Evolutionary conservation across 768 basidiomycete genomes (phyloP).

Genomic region (Amanita rubescens): DNA sequence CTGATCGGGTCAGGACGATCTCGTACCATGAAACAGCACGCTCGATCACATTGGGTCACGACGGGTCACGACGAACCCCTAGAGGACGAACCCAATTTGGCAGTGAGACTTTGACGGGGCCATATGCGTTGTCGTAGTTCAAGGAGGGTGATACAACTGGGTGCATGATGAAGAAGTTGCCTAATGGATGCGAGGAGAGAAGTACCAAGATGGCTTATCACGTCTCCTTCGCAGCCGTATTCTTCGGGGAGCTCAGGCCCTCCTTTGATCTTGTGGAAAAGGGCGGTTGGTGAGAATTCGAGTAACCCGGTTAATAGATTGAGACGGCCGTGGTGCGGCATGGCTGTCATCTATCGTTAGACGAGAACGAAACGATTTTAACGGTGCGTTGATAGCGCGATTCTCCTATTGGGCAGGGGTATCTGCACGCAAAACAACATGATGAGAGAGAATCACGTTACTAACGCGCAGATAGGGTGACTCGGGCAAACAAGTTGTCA

Average conservation of each 20-base stretch:
- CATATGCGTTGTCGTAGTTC: constrained; percentile 39
- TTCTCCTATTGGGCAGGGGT: constrained; percentile 59
- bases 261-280: constrained; percentile 87
- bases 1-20: too few species aligned
- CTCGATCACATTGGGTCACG: too few species aligned
- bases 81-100: too few species aligned
- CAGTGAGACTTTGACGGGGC: constrained; percentile 62
- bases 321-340: constrained; percentile 85
- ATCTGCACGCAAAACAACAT: constrained; percentile 44
- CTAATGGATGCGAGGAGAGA: constrained; percentile 15
- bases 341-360: constrained; percentile 30
- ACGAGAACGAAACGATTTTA: neutral
- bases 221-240: constrained; percentile 70
- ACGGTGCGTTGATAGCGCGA: constrained; percentile 61
- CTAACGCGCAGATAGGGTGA: too few species aligned
- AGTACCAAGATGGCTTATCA: constrained; percentile 71
- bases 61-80: too few species aligned
- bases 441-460: too few species aligned
- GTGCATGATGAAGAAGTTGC: neutral
- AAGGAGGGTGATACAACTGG: constrained; percentile 61
- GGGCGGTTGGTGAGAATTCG: constrained; percentile 51
- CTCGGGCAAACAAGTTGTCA: too few species aligned
- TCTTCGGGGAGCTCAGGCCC: constrained; percentile 64
- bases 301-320: constrained; percentile 80
- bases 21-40: too few species aligned